Conservation (phyloP, 768 basidiomycete genomes). For the Panellus pusillus region DNA sequence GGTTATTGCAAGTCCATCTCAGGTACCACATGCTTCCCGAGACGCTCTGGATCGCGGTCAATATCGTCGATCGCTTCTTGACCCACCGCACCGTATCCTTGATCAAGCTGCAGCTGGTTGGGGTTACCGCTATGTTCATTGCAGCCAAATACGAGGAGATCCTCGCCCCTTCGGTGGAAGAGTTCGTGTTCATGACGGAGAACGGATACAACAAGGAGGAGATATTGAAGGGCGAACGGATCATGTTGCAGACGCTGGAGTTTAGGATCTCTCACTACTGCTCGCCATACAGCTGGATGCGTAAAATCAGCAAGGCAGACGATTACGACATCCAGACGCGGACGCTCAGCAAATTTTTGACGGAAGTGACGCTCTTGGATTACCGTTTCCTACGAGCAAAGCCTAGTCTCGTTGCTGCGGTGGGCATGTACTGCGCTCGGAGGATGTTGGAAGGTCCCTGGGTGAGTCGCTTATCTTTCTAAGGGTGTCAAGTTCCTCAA, state of each 20-base stretch:
- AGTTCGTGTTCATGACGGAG: conserved; percentile 98
- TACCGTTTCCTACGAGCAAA: conserved; percentile 90
- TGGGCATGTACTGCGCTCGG: conserved; percentile 96
- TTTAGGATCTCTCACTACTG: conserved; percentile 97
- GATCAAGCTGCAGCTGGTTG: conserved; percentile 93
- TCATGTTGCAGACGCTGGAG: conserved; percentile 92
- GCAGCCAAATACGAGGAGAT: conserved; percentile 99
- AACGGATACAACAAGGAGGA: conserved; percentile 93
- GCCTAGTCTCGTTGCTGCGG: conserved; percentile 90
- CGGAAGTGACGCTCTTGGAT: conserved; percentile 93
- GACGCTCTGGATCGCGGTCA: conserved; percentile 98
- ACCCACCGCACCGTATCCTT: conserved; percentile 85
- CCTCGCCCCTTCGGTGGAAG: conserved; percentile 94
- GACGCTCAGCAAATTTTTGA: conserved; percentile 95
- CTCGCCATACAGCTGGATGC: conserved; percentile 99
- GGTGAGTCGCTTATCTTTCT: conserved; percentile 59
- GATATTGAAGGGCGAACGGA: conserved; percentile 96
- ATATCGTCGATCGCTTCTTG: conserved; percentile 92
- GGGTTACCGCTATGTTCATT: conserved; percentile 98
- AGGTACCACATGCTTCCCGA: conserved; percentile 99
- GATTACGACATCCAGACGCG: conserved; percentile 98
- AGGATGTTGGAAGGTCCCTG: conserved; percentile 94
- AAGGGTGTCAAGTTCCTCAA: conserved; percentile 32
- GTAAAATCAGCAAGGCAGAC: conserved; percentile 97
- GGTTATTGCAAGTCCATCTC: conserved; percentile 96